Evolutionary conservation across 2,329 filamentous ascomycete species (phyloP).

Genomic region (Colletotrichum gloeosporioides): DNA sequence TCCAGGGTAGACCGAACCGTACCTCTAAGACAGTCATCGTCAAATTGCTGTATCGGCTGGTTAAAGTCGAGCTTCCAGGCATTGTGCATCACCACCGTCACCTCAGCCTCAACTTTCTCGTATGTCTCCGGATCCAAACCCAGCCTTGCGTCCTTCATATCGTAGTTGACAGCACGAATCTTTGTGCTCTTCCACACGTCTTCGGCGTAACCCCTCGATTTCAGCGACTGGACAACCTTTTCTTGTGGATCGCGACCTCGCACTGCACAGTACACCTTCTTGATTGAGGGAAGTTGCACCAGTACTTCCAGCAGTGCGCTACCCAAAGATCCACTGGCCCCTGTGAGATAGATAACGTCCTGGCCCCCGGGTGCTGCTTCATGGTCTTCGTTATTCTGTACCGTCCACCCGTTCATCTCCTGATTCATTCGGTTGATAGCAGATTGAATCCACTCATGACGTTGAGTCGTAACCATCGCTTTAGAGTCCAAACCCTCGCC

Average conservation of each 20-base stretch:
- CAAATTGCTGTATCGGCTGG: constrained; percentile 5
- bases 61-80: constrained; percentile 17
- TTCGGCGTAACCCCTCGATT: background rate
- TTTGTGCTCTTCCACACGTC: background rate
- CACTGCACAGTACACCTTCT: background rate
- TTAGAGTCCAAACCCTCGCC: background rate
- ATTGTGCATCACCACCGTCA: constrained; percentile 3
- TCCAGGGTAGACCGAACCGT: rapidly evolving
- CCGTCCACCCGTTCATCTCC: background rate
- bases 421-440: background rate
- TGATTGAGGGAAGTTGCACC: background rate
- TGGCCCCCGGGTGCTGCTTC: background rate
- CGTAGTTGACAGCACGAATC: background rate
- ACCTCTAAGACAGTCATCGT: constrained; percentile 3
- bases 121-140: background rate
- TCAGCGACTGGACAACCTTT: background rate
- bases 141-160: background rate
- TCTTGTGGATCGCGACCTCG: background rate
- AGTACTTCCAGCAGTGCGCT: constrained; percentile 2
- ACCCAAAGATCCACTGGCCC: background rate
- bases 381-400: background rate
- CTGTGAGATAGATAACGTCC: background rate
- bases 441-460: background rate
- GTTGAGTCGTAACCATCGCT: background rate
- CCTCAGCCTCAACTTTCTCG: background rate